Conservation (phyloP, 345 rosid species). For the Anastatica hierochuntica region DNA sequence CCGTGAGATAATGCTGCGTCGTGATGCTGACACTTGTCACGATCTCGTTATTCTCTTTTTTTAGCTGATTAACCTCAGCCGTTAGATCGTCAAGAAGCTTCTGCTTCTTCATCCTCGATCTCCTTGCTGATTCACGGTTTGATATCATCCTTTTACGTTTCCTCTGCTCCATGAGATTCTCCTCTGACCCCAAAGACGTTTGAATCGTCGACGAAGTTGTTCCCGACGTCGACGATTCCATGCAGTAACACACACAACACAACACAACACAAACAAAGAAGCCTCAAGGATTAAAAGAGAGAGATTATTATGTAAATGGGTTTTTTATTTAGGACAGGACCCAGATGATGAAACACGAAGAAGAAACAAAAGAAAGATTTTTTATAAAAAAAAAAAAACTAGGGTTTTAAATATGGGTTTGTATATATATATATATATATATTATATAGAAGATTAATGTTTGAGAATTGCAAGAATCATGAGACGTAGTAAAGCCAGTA, state of each 20-base stretch:
- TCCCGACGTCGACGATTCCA: constrained; percentile 72
- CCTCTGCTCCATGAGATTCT: constrained; percentile 65
- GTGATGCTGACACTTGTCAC: constrained; percentile 44
- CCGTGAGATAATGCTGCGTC: constrained; percentile 37
- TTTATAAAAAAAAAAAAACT: no score
- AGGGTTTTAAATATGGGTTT: no score
- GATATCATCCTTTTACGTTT: constrained; percentile 88
- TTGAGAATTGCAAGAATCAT: constrained; percentile 25
- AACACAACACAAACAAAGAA: not conserved
- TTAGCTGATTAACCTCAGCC: constrained; percentile 43
- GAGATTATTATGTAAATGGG: no score
- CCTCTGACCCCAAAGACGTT: constrained; percentile 59
- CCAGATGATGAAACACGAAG: constrained; percentile 26
- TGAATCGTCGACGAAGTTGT: constrained; percentile 38
- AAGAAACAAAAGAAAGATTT: not conserved
- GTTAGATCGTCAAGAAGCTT: constrained; percentile 76
- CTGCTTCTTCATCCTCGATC: constrained; percentile 91
- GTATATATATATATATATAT: no score
- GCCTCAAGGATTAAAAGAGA: no score
- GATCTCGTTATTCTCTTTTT: constrained; percentile 52
- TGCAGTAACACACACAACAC: constrained; percentile 20
- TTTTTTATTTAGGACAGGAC: constrained; percentile 38
- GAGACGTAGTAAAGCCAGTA: constrained; percentile 98
- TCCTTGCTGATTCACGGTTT: constrained; percentile 89
- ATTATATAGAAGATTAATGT: not conserved